These are phyloP conservation scores for Aspergillus sergii DNA, from an alignment of 2,329 filamentous ascomycete species.

Conservation along the genomic window DNA sequence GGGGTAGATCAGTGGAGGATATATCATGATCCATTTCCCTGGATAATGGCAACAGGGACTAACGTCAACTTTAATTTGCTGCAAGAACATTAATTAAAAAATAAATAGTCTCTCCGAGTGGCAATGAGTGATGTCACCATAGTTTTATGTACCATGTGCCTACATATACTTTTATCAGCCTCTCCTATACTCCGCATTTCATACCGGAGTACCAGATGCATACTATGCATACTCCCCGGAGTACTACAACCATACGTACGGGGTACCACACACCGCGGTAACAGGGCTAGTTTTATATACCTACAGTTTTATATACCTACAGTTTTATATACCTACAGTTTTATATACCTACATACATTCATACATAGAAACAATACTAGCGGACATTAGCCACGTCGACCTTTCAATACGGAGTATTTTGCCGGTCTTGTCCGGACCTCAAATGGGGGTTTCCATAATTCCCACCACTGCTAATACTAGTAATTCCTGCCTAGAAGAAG, in stretches of 20 bases:
- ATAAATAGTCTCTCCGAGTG: neutral
- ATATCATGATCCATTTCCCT: neutral
- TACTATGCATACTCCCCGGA: neutral
- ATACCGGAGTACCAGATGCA: neutral
- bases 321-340: neutral
- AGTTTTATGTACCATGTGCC: neutral
- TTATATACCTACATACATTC: neutral
- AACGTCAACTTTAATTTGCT: neutral
- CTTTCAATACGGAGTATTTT: neutral
- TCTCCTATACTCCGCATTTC: neutral
- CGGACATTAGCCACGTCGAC: neutral
- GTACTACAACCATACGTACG: neutral
- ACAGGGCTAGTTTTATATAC: neutral
- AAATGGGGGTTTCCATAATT: neutral
- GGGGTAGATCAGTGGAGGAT: neutral
- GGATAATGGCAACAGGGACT: neutral
- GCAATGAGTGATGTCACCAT: neutral
- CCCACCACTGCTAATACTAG: neutral
- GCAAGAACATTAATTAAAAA: neutral
- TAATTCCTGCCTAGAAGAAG: neutral
- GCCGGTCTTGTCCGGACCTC: neutral
- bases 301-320: neutral
- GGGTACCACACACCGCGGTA: neutral
- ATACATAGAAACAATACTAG: neutral
- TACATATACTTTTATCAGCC: neutral